Evolutionary conservation across 1,284 basidiomycete genomes (phyloP).

Genomic region (Puccinia triticina): DNA sequence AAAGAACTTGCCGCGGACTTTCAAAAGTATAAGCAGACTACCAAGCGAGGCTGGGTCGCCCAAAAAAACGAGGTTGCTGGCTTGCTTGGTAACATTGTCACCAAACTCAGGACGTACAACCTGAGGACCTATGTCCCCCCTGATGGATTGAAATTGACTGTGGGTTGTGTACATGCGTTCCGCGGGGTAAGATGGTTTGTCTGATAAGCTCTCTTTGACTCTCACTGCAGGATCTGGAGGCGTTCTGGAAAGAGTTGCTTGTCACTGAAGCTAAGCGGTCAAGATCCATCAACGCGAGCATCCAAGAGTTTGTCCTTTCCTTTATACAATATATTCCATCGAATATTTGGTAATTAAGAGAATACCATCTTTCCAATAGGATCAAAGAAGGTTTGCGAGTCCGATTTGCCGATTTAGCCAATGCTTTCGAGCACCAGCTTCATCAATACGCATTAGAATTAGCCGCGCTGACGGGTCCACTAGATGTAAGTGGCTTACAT

Average conservation of each 20-base stretch:
- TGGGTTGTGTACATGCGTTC: constrained; percentile 59
- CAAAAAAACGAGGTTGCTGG: constrained; percentile 87
- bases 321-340: too few relatives aligned
- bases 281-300: constrained; percentile 83
- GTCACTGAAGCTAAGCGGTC: constrained; percentile 76
- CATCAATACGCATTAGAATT: constrained; percentile 75
- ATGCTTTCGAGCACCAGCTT: constrained; percentile 76
- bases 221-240: constrained; percentile 70
- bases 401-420: constrained; percentile 80
- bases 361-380: constrained; percentile 62
- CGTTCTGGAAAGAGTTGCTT: constrained; percentile 75
- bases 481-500: constrained; percentile 67
- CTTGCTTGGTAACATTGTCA: constrained; percentile 89
- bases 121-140: constrained; percentile 79
- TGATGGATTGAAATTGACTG: constrained; percentile 69
- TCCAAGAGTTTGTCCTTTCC: constrained; percentile 71
- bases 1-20: constrained; percentile 77
- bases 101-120: constrained; percentile 88
- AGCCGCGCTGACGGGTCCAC: constrained; percentile 73
- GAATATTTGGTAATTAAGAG: too few relatives aligned
- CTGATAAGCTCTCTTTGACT: not conserved
- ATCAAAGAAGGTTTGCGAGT: constrained; percentile 86
- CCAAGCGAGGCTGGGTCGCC: constrained; percentile 81
- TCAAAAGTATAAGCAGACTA: constrained; percentile 79
- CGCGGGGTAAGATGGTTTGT: not conserved